Conservation (phyloP, 441 rosid species). For the Capsella rubella region DNA sequence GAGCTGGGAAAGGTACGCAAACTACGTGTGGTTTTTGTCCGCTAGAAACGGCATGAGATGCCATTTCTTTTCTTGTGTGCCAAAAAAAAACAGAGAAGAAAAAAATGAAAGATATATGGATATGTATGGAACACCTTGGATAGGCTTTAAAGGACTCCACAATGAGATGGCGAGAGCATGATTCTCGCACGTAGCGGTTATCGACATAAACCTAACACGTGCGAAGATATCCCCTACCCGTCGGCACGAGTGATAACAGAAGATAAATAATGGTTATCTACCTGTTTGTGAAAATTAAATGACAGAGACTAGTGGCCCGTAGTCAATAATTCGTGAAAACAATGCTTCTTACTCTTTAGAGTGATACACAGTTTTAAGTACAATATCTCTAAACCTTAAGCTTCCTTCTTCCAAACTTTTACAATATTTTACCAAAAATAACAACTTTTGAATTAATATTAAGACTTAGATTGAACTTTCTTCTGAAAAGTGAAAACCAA, state of each 20-base stretch:
- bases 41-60: not conserved
- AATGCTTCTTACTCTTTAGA: not conserved
- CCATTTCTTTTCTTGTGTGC: constrained; percentile 4
- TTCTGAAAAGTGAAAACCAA: no score
- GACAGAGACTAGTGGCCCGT: no score
- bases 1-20: constrained; percentile 41
- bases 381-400: no score
- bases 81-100: not conserved
- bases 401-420: no score
- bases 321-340: not conserved
- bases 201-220: not conserved
- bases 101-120: not conserved
- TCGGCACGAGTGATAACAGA: not conserved
- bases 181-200: not conserved
- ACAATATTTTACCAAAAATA: no score
- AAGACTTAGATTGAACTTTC: no score
- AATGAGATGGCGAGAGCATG: not conserved
- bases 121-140: not conserved
- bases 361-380: not conserved
- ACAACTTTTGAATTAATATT: no score
- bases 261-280: not conserved
- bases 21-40: constrained; percentile 39
- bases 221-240: not conserved
- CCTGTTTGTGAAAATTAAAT: no score
- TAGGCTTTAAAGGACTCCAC: not conserved